These are phyloP conservation scores for Rhododendron vialii DNA, from an alignment of 148 eudicot species.

Conservation along the genomic window DNA sequence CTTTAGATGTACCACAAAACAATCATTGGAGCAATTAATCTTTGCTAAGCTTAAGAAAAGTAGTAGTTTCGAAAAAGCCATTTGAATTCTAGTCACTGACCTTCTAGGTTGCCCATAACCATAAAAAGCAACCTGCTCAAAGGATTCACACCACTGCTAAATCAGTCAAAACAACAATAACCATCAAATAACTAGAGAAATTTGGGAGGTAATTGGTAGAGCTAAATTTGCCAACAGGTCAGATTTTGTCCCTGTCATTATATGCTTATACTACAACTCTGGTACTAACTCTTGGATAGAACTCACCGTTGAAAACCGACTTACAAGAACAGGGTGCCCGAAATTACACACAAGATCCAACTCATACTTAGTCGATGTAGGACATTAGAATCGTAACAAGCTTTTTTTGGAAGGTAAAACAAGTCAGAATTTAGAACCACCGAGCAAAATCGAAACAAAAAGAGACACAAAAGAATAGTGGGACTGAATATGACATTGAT, in stretches of 20 bases:
- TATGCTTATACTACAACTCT: too few species aligned
- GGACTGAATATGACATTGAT: neutral
- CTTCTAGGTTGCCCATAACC: neutral
- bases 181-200: neutral
- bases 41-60: neutral
- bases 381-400: too few species aligned
- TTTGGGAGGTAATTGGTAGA: neutral
- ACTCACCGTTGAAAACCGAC: too few species aligned
- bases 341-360: too few species aligned
- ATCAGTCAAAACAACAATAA: neutral
- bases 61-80: neutral
- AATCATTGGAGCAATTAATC: neutral
- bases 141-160: neutral
- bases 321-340: too few species aligned
- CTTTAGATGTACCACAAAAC: neutral
- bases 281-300: too few species aligned
- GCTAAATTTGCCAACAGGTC: neutral
- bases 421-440: neutral
- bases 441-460: neutral
- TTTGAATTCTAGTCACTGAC: neutral
- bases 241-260: neutral
- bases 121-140: neutral
- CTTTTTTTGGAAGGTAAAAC: too few species aligned
- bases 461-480: neutral
- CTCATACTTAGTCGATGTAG: too few species aligned